Evolutionary conservation across 805 yeast genomes (phyloP).

Genomic region (Candida silvicultrix): DNA sequence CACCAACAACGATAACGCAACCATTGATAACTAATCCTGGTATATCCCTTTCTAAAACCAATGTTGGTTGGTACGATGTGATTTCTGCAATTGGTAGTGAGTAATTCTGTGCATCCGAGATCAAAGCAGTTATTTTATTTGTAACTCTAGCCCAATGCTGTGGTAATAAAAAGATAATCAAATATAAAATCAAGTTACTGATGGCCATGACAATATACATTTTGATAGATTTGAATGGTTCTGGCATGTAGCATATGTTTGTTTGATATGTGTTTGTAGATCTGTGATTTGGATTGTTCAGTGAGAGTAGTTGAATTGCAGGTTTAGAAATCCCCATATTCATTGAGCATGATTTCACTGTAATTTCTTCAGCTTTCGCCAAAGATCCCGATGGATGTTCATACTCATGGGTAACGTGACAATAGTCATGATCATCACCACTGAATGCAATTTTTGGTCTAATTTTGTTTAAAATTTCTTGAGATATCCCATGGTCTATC

Average conservation of each 20-base stretch:
- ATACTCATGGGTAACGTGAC: conserved; percentile 59
- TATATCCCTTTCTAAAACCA: conserved; percentile 6
- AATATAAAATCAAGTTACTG: conserved; percentile 12
- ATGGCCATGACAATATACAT: conserved; percentile 25
- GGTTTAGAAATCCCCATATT: conserved; percentile 86
- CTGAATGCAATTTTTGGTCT: conserved; percentile 70
- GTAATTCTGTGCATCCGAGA: neutral
- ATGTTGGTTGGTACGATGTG: conserved; percentile 1
- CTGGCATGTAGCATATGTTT: conserved; percentile 49
- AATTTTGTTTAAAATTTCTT: conserved; percentile 48
- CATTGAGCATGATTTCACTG: conserved; percentile 88
- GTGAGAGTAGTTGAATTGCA: conserved; percentile 76
- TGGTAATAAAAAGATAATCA: conserved; percentile 23
- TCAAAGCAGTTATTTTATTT: neutral
- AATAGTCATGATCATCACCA: conserved; percentile 97
- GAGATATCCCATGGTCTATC: conserved; percentile 54
- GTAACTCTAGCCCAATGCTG: conserved; percentile 17
- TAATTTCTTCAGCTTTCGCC: conserved; percentile 56
- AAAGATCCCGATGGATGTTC: conserved; percentile 16
- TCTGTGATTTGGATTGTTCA: conserved; percentile 38
- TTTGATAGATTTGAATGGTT: conserved; percentile 40
- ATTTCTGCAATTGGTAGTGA: conserved; percentile 17
- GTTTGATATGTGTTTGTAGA: conserved; percentile 32
- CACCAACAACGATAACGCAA: conserved; percentile 6
- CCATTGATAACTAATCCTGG: conserved; percentile 9